Percentiles rank a stretch among this genome's conserved stretches.
Evolutionary conservation across 2,329 filamentous ascomycete genomes (phyloP).

Genomic region (Exophiala calicioides): DNA sequence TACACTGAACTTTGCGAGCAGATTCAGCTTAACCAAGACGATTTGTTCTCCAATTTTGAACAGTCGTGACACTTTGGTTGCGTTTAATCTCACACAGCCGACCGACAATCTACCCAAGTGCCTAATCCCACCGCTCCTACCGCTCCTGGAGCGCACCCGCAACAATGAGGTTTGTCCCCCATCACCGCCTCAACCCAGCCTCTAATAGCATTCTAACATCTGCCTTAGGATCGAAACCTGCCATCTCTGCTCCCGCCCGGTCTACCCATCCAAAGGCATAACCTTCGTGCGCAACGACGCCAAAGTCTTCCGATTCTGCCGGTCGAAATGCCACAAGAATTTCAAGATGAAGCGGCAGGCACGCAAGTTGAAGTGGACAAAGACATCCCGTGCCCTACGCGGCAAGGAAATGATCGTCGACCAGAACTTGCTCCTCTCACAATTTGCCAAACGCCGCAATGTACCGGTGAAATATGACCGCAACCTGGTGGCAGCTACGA

Average conservation of each 20-base stretch:
- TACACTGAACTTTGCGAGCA: too few species aligned
- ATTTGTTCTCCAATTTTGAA: too few species aligned
- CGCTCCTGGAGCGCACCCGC: too few species aligned
- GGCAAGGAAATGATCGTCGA: slow-evolving; percentile 93
- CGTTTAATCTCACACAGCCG: too few species aligned
- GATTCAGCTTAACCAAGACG: too few species aligned
- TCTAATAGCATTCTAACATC: slow-evolving; percentile 7
- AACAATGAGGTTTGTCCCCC: slow-evolving; percentile 15
- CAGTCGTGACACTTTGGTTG: too few species aligned
- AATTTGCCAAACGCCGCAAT: slow-evolving; percentile 91
- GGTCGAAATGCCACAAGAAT: slow-evolving; percentile 69
- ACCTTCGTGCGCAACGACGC: slow-evolving; percentile 69
- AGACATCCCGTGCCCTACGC: slow-evolving; percentile 80
- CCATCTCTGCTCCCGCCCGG: slow-evolving; percentile 70
- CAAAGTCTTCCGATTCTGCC: slow-evolving; percentile 67
- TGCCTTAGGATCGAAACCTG: slow-evolving; percentile 56
- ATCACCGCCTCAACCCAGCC: background rate
- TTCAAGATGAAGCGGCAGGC: slow-evolving; percentile 99
- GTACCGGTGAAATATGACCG: slow-evolving; percentile 94
- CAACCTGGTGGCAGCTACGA: slow-evolving; percentile 80
- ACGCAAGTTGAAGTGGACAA: slow-evolving; percentile 95
- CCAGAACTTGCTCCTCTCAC: slow-evolving; percentile 69
- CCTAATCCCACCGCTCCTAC: too few species aligned
- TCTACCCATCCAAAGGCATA: slow-evolving; percentile 66
- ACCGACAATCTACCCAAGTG: too few species aligned